Evolutionary conservation across 2,329 filamentous ascomycete genomes (phyloP).

Genomic region (Gaeumannomyces sp.): DNA sequence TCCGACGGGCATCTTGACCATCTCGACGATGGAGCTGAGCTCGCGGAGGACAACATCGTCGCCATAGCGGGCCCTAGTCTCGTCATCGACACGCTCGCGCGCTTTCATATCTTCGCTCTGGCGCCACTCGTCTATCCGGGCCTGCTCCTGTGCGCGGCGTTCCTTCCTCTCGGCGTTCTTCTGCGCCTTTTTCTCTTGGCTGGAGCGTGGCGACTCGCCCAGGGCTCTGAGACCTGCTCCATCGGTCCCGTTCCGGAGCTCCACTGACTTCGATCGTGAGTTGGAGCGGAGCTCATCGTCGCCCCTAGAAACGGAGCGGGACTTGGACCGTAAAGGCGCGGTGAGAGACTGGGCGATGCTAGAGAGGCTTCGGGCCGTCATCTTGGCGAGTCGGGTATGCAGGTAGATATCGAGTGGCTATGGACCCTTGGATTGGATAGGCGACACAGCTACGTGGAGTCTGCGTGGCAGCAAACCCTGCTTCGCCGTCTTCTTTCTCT

Average conservation of each 20-base stretch:
- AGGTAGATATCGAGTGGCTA: neutral
- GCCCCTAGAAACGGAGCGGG: neutral
- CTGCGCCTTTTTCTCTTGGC: constrained; percentile 7
- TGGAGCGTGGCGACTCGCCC: constrained; percentile 3
- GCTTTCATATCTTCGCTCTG: constrained; percentile 10
- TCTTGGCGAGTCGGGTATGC: neutral
- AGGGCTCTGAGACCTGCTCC: neutral
- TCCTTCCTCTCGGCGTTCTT: constrained; percentile 9
- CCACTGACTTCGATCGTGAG: neutral
- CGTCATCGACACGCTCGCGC: constrained; percentile 8
- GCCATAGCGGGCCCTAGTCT: constrained; percentile 7
- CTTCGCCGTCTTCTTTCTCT: neutral
- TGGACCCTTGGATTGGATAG: neutral
- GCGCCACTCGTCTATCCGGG: constrained; percentile 4
- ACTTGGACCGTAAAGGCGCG: neutral
- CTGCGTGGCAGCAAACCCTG: too few relatives aligned
- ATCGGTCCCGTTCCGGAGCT: neutral
- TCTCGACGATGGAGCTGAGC: constrained; percentile 14
- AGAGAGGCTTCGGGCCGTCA: neutral
- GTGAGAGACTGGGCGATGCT: neutral
- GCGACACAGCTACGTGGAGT: neutral
- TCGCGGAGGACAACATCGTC: constrained; percentile 7
- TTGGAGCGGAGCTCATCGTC: neutral
- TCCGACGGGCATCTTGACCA: constrained; percentile 33
- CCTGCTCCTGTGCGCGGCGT: constrained; percentile 4